These are phyloP conservation scores for Rhynchospora tenuis DNA, from an alignment of 176 grass and related monocot species.

Conservation along the genomic window DNA sequence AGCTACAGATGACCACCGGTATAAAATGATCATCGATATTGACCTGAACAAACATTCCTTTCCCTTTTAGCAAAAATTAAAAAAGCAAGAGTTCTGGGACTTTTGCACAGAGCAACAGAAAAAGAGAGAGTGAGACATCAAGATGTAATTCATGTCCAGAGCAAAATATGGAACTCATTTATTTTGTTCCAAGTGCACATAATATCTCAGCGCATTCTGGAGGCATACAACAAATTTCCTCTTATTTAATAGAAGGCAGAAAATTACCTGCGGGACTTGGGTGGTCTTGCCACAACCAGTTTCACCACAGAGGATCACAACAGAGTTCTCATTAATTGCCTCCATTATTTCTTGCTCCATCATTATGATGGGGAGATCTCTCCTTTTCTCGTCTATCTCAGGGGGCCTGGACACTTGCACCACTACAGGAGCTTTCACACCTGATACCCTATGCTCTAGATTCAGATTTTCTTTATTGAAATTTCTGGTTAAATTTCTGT, in stretches of 20 bases:
- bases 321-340: conserved; percentile 85
- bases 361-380: conserved; percentile 97
- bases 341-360: conserved; percentile 99
- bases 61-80: neutral
- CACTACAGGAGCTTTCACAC: conserved; percentile 55
- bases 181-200: neutral
- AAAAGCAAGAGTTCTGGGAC: neutral
- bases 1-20: too few species aligned
- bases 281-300: conserved; percentile 99
- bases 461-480: neutral
- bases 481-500: neutral
- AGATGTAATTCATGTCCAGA: neutral
- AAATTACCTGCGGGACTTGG: conserved; percentile 86
- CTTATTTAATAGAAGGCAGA: conserved; percentile 14
- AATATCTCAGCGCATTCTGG: neutral
- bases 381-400: conserved; percentile 78
- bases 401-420: conserved; percentile 66
- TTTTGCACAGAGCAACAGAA: neutral
- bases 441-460: neutral
- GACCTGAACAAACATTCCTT: too few species aligned
- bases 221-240: neutral
- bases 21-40: too few species aligned
- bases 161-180: neutral
- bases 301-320: conserved; percentile 95
- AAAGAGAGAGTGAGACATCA: neutral